Conservation (phyloP, 139 green algal species). For the Tetradesmus obliquus region DNA sequence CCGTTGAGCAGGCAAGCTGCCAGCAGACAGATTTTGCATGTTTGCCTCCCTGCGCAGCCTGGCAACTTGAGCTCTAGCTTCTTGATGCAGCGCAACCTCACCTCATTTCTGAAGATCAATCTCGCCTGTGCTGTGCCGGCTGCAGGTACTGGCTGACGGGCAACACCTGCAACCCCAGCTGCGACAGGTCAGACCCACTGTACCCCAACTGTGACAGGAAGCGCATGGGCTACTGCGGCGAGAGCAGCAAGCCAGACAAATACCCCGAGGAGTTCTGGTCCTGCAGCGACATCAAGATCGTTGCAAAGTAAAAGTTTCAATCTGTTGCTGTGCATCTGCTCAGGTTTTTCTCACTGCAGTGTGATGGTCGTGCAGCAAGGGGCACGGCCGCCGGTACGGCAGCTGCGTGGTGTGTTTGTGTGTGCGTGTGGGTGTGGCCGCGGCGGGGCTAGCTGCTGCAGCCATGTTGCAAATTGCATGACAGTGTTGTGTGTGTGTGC, state of each 20-base stretch:
- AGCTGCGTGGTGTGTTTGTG: neutral
- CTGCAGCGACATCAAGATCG: conserved; percentile 34
- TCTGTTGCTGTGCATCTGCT: too few species aligned
- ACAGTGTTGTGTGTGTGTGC: neutral
- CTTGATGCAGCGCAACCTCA: too few species aligned
- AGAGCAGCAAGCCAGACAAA: conserved; percentile 25
- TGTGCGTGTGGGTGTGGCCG: neutral
- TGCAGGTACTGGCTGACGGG: conserved; percentile 39
- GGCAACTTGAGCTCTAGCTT: too few species aligned
- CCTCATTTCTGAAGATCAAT: too few species aligned
- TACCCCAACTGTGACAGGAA: conserved; percentile 36
- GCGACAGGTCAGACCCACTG: conserved; percentile 2
- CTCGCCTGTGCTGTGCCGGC: too few species aligned
- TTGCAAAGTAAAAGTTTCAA: neutral
- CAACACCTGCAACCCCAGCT: conserved; percentile 37
- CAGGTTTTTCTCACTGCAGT: too few species aligned
- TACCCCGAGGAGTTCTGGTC: conserved; percentile 35
- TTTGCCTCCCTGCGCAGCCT: too few species aligned
- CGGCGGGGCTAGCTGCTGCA: neutral
- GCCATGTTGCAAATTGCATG: neutral
- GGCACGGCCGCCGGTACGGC: too few species aligned
- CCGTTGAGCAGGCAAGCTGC: too few species aligned
- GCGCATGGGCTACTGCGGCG: conserved; percentile 23
- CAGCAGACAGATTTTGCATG: neutral
- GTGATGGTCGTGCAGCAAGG: too few species aligned